Conservation (phyloP, 2,329 filamentous ascomycete species). For the Penicillium palitans region DNA sequence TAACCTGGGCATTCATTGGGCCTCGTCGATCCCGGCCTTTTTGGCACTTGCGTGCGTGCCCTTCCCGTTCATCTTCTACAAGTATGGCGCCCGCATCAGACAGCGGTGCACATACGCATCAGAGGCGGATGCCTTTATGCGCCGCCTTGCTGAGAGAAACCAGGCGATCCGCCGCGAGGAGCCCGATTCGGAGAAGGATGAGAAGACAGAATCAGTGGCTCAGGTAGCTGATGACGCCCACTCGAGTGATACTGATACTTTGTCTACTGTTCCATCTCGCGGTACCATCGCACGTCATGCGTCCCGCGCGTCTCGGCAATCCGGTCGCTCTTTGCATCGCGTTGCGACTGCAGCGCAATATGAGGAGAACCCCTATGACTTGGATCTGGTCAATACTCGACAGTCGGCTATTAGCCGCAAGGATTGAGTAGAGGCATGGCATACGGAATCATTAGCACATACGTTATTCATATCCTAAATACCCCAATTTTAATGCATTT, state of each 20-base stretch:
- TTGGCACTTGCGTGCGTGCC: constrained; percentile 28
- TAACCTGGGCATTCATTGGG: constrained; percentile 30
- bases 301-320: constrained; percentile 22
- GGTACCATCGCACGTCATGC: constrained; percentile 16
- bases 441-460: not conserved
- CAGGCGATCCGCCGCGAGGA: constrained; percentile 11
- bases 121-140: constrained; percentile 39
- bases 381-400: constrained; percentile 47
- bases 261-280: constrained; percentile 24
- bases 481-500: not conserved
- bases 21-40: constrained; percentile 27
- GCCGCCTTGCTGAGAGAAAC: constrained; percentile 26
- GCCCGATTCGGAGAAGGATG: not conserved
- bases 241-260: constrained; percentile 16
- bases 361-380: constrained; percentile 47
- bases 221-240: constrained; percentile 3
- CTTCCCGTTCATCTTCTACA: constrained; percentile 32
- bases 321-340: constrained; percentile 22
- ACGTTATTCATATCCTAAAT: not conserved
- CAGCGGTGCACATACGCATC: constrained; percentile 28
- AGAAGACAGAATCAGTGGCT: constrained; percentile 5
- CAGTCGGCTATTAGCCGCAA: constrained; percentile 26
- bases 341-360: constrained; percentile 31
- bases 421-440: constrained; percentile 2
- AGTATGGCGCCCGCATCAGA: constrained; percentile 23